Evolutionary conservation across 805 yeast genomes (phyloP).

Genomic region (Hanseniaspora meyeri): DNA sequence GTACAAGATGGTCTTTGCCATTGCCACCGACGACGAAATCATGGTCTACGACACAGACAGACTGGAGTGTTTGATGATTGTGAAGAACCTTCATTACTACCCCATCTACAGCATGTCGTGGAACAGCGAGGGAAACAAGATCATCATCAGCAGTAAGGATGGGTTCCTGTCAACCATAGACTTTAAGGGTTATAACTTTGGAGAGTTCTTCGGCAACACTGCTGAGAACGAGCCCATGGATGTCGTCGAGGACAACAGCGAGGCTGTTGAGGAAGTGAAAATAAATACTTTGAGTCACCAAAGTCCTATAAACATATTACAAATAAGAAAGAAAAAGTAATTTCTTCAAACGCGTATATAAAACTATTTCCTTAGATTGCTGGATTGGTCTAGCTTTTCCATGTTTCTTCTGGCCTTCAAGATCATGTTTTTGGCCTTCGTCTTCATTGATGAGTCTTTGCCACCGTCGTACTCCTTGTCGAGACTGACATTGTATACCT

Average conservation of each 20-base stretch:
- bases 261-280: background rate
- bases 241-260: background rate
- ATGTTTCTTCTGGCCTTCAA: constrained; percentile 50
- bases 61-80: constrained; percentile 54
- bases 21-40: constrained; percentile 83
- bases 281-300: background rate
- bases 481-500: constrained; percentile 21
- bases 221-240: background rate
- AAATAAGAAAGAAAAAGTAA: constrained; percentile 16
- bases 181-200: background rate
- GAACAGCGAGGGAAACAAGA: constrained; percentile 59
- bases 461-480: constrained; percentile 17
- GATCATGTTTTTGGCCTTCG: constrained; percentile 35
- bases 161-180: constrained; percentile 64
- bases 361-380: constrained; percentile 1
- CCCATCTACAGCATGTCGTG: constrained; percentile 80
- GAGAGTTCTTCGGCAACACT: background rate
- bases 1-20: constrained; percentile 77
- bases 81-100: constrained; percentile 74
- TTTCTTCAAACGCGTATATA: background rate
- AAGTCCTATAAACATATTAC: constrained; percentile 14
- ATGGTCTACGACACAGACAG: constrained; percentile 69
- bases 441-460: constrained; percentile 19
- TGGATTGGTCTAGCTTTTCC: constrained; percentile 21
- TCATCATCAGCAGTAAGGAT: constrained; percentile 76